These are phyloP conservation scores for Eucalyptus polybractea DNA, from an alignment of 345 rosid genomes.

Conservation along the genomic window DNA sequence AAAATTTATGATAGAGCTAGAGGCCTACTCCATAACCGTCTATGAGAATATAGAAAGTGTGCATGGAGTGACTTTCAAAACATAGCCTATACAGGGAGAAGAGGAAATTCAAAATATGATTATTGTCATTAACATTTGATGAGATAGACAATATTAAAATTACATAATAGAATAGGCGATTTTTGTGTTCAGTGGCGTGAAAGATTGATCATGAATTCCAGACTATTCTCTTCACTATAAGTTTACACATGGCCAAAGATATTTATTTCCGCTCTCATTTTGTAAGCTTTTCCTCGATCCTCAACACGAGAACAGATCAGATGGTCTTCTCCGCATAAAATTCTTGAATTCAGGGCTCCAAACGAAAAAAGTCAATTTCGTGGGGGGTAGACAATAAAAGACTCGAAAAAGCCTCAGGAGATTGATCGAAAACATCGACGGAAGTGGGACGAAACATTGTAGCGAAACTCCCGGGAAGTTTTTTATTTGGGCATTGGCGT, in stretches of 20 bases:
- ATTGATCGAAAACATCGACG: neutral
- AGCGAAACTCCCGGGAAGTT: neutral
- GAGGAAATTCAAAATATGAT: too few relatives aligned
- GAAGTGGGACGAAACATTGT: neutral
- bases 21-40: neutral
- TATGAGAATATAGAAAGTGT: neutral
- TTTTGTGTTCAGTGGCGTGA: neutral
- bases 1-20: neutral
- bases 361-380: neutral
- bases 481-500: neutral
- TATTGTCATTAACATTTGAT: rapidly evolving
- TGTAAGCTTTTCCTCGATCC: neutral
- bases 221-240: neutral
- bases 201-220: rapidly evolving
- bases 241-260: neutral
- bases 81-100: neutral
- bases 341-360: neutral
- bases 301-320: neutral
- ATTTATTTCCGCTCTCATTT: neutral
- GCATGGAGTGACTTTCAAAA: neutral
- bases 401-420: neutral
- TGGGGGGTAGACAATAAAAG: neutral
- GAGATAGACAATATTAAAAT: neutral
- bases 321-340: neutral
- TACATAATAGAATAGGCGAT: neutral